Conservation (phyloP, 495 filamentous ascomycete genomes). For the Trichoderma asperelloides region DNA sequence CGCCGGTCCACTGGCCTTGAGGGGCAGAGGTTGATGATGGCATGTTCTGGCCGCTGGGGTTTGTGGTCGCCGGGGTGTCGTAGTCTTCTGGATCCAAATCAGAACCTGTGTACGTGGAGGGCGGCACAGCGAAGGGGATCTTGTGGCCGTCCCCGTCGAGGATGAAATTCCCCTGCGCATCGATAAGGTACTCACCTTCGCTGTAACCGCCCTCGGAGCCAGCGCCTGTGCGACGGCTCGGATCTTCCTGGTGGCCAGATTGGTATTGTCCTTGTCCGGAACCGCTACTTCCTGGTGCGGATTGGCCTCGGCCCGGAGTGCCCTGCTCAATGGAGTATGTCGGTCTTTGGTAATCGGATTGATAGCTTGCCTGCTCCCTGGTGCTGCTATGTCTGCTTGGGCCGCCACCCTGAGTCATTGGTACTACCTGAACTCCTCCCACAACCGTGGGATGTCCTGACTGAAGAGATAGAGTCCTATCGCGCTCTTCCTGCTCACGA, state of each 20-base stretch:
- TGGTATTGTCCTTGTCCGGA: constrained; percentile 9
- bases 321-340: constrained; percentile 14
- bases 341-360: constrained; percentile 23
- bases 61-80: constrained; percentile 30
- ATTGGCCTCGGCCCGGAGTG: background rate
- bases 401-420: constrained; percentile 67
- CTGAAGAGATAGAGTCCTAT: constrained; percentile 72
- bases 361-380: constrained; percentile 29
- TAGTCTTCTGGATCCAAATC: constrained; percentile 42
- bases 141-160: constrained; percentile 38
- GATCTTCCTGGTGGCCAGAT: constrained; percentile 1
- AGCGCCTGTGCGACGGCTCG: constrained; percentile 23
- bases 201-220: constrained; percentile 45
- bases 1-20: constrained; percentile 19
- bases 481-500: constrained; percentile 90
- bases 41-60: constrained; percentile 22
- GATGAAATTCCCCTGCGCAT: constrained; percentile 38
- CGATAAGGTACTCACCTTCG: constrained; percentile 50
- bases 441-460: constrained; percentile 84
- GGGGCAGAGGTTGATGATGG: constrained; percentile 23
- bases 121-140: constrained; percentile 29
- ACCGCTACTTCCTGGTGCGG: constrained; percentile 23
- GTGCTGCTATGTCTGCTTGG: constrained; percentile 55
- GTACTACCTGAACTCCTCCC: constrained; percentile 92
- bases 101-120: constrained; percentile 26